phyloP scores from a whole-genome alignment of 768 basidiomycete species.

The Omphalotus guepiniiformis region DNA sequence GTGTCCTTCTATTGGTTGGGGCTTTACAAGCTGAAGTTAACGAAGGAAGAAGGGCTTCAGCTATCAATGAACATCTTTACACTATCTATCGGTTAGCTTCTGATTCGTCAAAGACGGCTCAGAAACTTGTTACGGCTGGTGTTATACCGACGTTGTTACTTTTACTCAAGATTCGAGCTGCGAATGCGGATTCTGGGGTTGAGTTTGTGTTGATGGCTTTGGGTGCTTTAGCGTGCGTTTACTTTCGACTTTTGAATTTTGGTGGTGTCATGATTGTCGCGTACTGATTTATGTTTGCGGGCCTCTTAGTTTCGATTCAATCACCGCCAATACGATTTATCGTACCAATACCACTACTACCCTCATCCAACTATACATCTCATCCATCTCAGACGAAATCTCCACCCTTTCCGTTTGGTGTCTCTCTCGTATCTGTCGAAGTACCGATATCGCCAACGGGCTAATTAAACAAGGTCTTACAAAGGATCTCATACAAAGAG shows the following conservation, averaged over 20 bases:
- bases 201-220: slow-evolving; percentile 20
- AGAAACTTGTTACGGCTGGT: slow-evolving; percentile 24
- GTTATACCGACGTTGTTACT: slow-evolving; percentile 19
- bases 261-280: neutral
- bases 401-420: slow-evolving; percentile 21
- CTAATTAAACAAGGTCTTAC: slow-evolving; percentile 19
- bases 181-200: slow-evolving; percentile 16
- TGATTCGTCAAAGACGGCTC: slow-evolving; percentile 20
- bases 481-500: slow-evolving; percentile 12
- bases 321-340: slow-evolving; percentile 23
- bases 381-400: slow-evolving; percentile 18
- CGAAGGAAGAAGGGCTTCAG: slow-evolving; percentile 16
- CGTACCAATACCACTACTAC: slow-evolving; percentile 20
- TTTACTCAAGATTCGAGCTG: slow-evolving; percentile 22
- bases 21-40: slow-evolving; percentile 22
- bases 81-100: slow-evolving; percentile 18
- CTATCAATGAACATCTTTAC: slow-evolving; percentile 18
- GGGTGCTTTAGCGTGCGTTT: slow-evolving; percentile 20
- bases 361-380: slow-evolving; percentile 19
- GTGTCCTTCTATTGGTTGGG: slow-evolving; percentile 20
- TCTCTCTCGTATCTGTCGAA: slow-evolving; percentile 19
- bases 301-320: slow-evolving; percentile 16
- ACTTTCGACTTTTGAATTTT: neutral
- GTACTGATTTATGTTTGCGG: neutral
- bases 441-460: slow-evolving; percentile 19